Percentiles rank a stretch among this genome's conserved stretches.
These are phyloP conservation scores for Tetracladium maxilliforme DNA, from an alignment of 2,329 filamentous ascomycete genomes.

Conservation along the genomic window DNA sequence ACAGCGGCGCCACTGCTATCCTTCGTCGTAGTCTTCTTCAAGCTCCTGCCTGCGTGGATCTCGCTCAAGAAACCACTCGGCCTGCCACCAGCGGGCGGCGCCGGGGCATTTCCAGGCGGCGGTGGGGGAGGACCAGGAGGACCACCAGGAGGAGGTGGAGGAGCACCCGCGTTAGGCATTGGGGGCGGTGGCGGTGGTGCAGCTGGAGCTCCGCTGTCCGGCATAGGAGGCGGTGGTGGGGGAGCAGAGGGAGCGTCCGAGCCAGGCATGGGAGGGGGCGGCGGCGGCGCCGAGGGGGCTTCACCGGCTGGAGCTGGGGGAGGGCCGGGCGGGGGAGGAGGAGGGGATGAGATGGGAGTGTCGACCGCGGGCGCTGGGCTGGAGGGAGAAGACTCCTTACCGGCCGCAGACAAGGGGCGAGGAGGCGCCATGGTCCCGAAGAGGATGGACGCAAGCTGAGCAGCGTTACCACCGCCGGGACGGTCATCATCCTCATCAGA, in stretches of 20 bases:
- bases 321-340: constrained; percentile 18
- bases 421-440: constrained; percentile 97
- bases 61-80: constrained; percentile 59
- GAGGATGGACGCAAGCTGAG: constrained; percentile 83
- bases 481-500: constrained; percentile 64
- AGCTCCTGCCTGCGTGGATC: constrained; percentile 63
- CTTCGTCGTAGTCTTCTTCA: constrained; percentile 83
- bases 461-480: constrained; percentile 69
- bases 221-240: constrained; percentile 18
- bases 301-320: constrained; percentile 21
- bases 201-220: constrained; percentile 14
- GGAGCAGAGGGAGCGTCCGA: constrained; percentile 18
- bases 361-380: constrained; percentile 25
- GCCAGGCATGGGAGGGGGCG: constrained; percentile 29
- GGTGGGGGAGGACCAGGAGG: constrained; percentile 9
- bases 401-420: constrained; percentile 70
- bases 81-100: constrained; percentile 26
- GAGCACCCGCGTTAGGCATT: constrained; percentile 21
- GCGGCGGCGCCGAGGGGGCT: constrained; percentile 26
- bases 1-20: constrained; percentile 62
- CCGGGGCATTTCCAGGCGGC: constrained; percentile 15
- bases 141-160: constrained; percentile 25
- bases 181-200: constrained; percentile 27
- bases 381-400: constrained; percentile 41
- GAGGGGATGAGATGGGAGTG: constrained; percentile 24